phyloP scores from a whole-genome alignment of 2,329 filamentous ascomycete genomes.

The Daldinia sp. region DNA sequence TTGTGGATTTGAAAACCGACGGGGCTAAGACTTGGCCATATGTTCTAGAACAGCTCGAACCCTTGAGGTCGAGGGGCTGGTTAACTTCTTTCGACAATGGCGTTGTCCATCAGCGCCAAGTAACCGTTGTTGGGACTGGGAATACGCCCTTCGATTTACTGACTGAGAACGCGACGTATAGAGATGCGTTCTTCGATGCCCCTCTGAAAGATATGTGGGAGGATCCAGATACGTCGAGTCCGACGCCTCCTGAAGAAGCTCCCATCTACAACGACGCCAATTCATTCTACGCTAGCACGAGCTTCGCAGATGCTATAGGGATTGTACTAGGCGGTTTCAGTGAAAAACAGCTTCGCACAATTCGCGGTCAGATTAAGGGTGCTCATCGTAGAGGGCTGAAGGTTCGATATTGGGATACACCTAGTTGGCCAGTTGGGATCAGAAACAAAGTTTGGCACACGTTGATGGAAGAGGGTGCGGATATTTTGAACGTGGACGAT shows the following conservation, averaged over 20 bases:
- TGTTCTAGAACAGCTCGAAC: slow-evolving; percentile 67
- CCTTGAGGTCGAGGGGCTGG: slow-evolving; percentile 70
- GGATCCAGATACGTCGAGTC: slow-evolving; percentile 51
- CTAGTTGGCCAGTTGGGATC: slow-evolving; percentile 66
- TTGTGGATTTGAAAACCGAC: slow-evolving; percentile 77
- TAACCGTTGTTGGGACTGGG: slow-evolving; percentile 78
- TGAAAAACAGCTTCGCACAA: slow-evolving; percentile 55
- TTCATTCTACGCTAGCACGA: slow-evolving; percentile 70
- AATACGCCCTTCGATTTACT: slow-evolving; percentile 70
- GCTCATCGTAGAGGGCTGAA: slow-evolving; percentile 64
- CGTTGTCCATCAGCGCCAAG: slow-evolving; percentile 63
- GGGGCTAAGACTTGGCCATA: slow-evolving; percentile 64
- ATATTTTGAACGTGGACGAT: slow-evolving; percentile 73
- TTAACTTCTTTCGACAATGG: slow-evolving; percentile 65
- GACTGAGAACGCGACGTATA: slow-evolving; percentile 63
- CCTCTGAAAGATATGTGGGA: slow-evolving; percentile 61
- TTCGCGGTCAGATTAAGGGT: slow-evolving; percentile 59
- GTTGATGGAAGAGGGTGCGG: slow-evolving; percentile 67
- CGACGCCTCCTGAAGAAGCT: slow-evolving; percentile 18
- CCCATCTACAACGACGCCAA: slow-evolving; percentile 60
- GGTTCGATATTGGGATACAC: slow-evolving; percentile 71
- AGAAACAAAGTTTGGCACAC: slow-evolving; percentile 69
- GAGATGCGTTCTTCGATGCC: slow-evolving; percentile 76
- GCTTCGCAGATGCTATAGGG: slow-evolving; percentile 63
- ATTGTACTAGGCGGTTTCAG: slow-evolving; percentile 59